A percentile compares a stretch with the other conserved stretches of the same genome.
These are phyloP conservation scores for Trametes cubensis DNA, from an alignment of 768 basidiomycete species.

Conservation along the genomic window DNA sequence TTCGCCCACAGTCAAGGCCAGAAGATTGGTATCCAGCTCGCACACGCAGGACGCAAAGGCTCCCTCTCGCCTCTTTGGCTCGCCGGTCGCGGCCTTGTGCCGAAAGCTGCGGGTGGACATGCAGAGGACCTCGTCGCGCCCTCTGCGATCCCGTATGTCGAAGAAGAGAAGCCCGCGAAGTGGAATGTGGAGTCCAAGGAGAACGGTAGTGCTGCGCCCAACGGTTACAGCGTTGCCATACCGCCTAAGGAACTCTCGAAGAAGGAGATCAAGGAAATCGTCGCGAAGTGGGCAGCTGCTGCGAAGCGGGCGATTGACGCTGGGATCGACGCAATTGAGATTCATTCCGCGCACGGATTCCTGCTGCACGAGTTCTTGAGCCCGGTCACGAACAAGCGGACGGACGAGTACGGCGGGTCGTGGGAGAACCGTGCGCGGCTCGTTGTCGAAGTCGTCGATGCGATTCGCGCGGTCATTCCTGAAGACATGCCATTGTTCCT, in stretches of 20 bases:
- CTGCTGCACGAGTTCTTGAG: slow-evolving; percentile 44
- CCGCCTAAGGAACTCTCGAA: slow-evolving; percentile 28
- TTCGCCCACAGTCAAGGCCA: slow-evolving; percentile 70
- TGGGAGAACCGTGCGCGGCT: slow-evolving; percentile 50
- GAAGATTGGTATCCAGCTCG: slow-evolving; percentile 72
- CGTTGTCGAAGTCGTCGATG: slow-evolving; percentile 41
- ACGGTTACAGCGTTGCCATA: too few species aligned
- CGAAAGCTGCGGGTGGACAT: slow-evolving; percentile 43
- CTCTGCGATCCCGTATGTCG: slow-evolving; percentile 47
- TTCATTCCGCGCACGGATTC: slow-evolving; percentile 37
- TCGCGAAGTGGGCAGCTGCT: slow-evolving; percentile 35
- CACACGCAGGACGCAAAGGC: slow-evolving; percentile 74
- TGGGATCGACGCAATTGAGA: slow-evolving; percentile 36
- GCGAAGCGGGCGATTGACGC: slow-evolving; percentile 43
- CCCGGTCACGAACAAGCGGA: slow-evolving; percentile 41
- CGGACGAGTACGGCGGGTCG: slow-evolving; percentile 50
- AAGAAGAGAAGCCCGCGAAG: slow-evolving; percentile 9
- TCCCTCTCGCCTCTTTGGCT: slow-evolving; percentile 65
- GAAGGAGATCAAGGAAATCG: slow-evolving; percentile 32
- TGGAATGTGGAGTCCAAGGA: too few species aligned
- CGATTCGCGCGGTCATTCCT: slow-evolving; percentile 60
- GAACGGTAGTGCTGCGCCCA: too few species aligned
- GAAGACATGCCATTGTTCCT: slow-evolving; percentile 69
- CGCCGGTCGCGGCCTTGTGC: slow-evolving; percentile 44
- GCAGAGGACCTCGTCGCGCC: slow-evolving; percentile 46